Base-by-base conservation (phyloP, 2,329 filamentous ascomycete species). In the Zarea fungicola region DNA sequence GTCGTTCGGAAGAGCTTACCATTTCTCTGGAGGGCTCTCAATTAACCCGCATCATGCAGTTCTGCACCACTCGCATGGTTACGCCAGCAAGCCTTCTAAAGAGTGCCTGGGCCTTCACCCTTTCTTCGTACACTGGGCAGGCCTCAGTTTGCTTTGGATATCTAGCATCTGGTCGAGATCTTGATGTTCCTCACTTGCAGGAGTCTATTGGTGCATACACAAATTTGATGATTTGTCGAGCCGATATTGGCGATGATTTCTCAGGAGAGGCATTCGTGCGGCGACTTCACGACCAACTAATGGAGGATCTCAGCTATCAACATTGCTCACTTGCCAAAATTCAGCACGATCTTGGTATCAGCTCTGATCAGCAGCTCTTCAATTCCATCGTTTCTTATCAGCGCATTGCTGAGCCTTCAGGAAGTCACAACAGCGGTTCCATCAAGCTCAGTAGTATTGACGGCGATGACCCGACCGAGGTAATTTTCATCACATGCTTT, bases 71-170 rank as follows among this genome's bases (percentile, higher is more conserved):
- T 5, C 14, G 18, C 8, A 41, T 29, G 39, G 16, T 41, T 7
- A 41, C 39, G n/a, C 22, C 25, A 4, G 39, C 39, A 8, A 41
- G 39, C 14, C 39, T 41, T 2, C 18, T 28, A 11, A 3, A 41
- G 8, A 29, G 22, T 18, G 39, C 39, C n/a, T 41, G 39, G 39
- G 25, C 39, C n/a, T 25, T 41, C 14, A 28, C 25, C 2, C n/a
- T 41, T 6, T 18, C 23, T 28, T 23, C 23, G 5, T 41, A 41
- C 22, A 47, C 43, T 21, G 43, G 43, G 4, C 16, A 16, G 9
- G 2, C 3, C 18, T 16, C 34, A 21, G 43, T 47, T 16, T 47
- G 32, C 18, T 47, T 47, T 22, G 43, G 32, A 39, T 47, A 47
- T 19, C 23, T 47, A 5, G 22, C 34, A 2, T 37, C 32, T 21